phyloP scores from a whole-genome alignment of 352 stramenopile genomes.

The Phytophthora kernoviae region DNA sequence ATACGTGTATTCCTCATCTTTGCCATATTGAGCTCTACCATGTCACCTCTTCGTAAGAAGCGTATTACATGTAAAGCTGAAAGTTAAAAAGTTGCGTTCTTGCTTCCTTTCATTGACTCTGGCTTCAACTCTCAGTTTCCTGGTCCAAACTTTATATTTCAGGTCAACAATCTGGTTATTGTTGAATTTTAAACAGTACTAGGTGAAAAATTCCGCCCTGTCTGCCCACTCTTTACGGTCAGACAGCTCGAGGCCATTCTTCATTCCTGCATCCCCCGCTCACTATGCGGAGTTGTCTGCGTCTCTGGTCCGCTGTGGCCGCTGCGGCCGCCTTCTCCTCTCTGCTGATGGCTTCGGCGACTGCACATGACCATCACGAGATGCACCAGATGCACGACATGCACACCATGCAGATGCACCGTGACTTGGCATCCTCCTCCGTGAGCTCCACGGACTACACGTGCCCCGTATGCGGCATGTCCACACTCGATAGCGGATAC shows the following conservation, averaged over 20 bases:
- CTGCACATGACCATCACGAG: constrained; percentile 36
- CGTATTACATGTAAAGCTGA: too few species aligned
- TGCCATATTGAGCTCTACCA: too few species aligned
- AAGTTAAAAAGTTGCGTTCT: too few species aligned
- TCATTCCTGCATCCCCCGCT: constrained; percentile 1
- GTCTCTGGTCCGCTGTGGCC: background rate
- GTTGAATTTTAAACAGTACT: background rate
- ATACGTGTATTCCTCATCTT: too few species aligned
- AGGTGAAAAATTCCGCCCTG: background rate
- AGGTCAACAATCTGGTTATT: too few species aligned
- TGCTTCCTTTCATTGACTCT: too few species aligned
- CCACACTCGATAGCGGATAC: constrained; percentile 52
- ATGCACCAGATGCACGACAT: constrained; percentile 42
- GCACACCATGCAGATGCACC: constrained; percentile 29
- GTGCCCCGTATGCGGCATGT: constrained; percentile 80
- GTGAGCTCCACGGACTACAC: constrained; percentile 54
- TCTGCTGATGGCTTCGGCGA: constrained; percentile 23
- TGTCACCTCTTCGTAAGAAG: too few species aligned
- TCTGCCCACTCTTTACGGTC: background rate
- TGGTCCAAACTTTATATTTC: too few species aligned
- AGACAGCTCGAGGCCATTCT: background rate
- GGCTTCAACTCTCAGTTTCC: too few species aligned
- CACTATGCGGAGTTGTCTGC: constrained; percentile 17
- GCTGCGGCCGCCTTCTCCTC: constrained; percentile 3
- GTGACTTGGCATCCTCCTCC: constrained; percentile 29